These are phyloP conservation scores for Beauveria brongniartii DNA, from an alignment of 2,329 filamentous ascomycete species.

Conservation along the genomic window DNA sequence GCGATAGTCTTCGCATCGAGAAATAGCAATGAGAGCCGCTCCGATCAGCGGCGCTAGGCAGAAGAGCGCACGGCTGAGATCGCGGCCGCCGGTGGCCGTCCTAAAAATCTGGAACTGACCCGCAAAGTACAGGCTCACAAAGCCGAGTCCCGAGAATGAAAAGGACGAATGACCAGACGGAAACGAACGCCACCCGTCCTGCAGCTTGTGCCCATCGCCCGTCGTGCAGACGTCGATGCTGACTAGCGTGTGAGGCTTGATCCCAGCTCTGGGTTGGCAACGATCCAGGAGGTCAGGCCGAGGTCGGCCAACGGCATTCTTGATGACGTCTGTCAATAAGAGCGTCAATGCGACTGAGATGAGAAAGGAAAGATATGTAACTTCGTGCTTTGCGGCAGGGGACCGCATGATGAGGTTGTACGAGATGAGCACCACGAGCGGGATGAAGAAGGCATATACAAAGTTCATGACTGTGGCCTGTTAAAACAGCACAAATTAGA, in stretches of 20 bases:
- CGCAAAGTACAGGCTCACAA: slow-evolving; percentile 60
- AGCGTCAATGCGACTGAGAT: slow-evolving; percentile 69
- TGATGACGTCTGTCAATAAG: slow-evolving; percentile 83
- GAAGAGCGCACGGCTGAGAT: slow-evolving; percentile 48
- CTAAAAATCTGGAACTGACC: slow-evolving; percentile 56
- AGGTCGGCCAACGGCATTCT: slow-evolving; percentile 77
- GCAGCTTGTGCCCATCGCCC: slow-evolving; percentile 56
- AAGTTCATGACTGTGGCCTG: slow-evolving; percentile 56
- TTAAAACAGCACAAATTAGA: background rate
- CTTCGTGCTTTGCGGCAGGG: slow-evolving; percentile 71
- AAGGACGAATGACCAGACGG: slow-evolving; percentile 75
- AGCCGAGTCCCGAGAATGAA: slow-evolving; percentile 71
- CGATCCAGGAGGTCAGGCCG: slow-evolving; percentile 58
- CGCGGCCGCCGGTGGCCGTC: slow-evolving; percentile 34
- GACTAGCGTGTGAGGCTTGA: slow-evolving; percentile 45
- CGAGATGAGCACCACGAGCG: slow-evolving; percentile 56
- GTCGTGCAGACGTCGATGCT: slow-evolving; percentile 67
- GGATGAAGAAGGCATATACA: slow-evolving; percentile 67
- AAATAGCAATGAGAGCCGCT: slow-evolving; percentile 60
- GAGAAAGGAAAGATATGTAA: slow-evolving; percentile 71
- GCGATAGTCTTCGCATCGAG: slow-evolving; percentile 60
- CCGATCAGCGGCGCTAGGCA: slow-evolving; percentile 52
- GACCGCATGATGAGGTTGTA: slow-evolving; percentile 58
- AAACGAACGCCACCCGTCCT: slow-evolving; percentile 80
- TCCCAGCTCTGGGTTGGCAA: slow-evolving; percentile 59